phyloP scores from a whole-genome alignment of 441 rosid genomes.

The Gossypium davidsonii region DNA sequence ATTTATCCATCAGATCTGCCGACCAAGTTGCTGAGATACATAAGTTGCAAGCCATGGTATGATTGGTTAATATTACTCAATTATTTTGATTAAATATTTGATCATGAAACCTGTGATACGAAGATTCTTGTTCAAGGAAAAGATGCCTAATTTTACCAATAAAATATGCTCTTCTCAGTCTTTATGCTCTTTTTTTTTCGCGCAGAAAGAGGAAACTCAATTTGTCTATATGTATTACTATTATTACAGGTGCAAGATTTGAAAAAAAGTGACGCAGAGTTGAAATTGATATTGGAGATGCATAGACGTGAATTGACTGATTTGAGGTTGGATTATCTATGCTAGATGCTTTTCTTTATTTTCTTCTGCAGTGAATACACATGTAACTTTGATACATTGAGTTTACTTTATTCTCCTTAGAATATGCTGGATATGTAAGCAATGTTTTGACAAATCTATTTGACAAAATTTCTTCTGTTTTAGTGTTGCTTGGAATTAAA shows the following conservation, averaged over 20 bases:
- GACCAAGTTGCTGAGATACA: constrained; percentile 58
- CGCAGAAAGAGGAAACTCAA: neutral
- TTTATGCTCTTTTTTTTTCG: neutral
- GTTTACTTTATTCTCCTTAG: neutral
- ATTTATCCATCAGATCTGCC: constrained; percentile 44
- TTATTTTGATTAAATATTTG: neutral
- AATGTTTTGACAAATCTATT: neutral
- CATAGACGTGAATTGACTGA: constrained; percentile 69
- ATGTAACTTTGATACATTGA: neutral
- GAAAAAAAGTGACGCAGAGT: constrained; percentile 56
- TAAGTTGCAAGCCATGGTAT: constrained; percentile 71
- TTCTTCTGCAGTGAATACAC: neutral
- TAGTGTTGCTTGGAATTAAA: neutral
- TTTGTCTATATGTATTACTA: neutral
- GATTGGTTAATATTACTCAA: constrained; percentile 4
- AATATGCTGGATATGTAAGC: neutral
- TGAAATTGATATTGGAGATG: constrained; percentile 79
- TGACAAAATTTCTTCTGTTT: neutral
- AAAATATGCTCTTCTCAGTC: neutral
- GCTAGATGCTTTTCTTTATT: neutral
- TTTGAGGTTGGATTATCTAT: constrained; percentile 46
- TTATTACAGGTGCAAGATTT: constrained; percentile 62
- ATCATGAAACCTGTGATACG: neutral
- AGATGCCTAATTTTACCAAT: neutral
- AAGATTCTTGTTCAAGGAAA: neutral